phyloP scores from a whole-genome alignment of 2,329 filamentous ascomycete species.

The Hysterium pulicare region DNA sequence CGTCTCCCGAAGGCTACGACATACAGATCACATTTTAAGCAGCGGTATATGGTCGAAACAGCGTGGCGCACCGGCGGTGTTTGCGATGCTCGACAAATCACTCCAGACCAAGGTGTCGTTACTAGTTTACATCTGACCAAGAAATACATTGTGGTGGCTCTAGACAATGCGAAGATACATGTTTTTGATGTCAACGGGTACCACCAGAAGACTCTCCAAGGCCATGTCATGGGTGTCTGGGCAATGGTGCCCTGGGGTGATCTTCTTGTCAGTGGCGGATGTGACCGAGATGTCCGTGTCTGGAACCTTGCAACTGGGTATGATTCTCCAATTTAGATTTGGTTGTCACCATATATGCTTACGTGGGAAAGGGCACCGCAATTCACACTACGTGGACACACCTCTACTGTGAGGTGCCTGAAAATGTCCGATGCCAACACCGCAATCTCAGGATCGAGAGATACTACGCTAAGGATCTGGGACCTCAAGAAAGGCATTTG shows the following conservation, averaged over 20 bases:
- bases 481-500: conserved; percentile 85
- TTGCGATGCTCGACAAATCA: conserved; percentile 81
- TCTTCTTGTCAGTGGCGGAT: conserved; percentile 90
- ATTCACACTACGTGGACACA: conserved; percentile 80
- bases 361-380: conserved; percentile 28
- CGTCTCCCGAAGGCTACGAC: conserved; percentile 66
- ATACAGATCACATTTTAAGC: conserved; percentile 97
- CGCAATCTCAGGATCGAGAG: conserved; percentile 92
- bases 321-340: too few relatives aligned
- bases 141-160: conserved; percentile 94
- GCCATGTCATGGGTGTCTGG: conserved; percentile 99
- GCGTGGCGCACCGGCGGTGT: conserved; percentile 93
- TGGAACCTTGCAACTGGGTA: conserved; percentile 96
- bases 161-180: conserved; percentile 98
- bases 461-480: conserved; percentile 94
- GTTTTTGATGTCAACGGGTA: conserved; percentile 92
- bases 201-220: conserved; percentile 82
- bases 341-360: too few relatives aligned
- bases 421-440: conserved; percentile 96
- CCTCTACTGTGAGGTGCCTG: conserved; percentile 90
- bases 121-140: conserved; percentile 91
- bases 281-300: conserved; percentile 92
- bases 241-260: conserved; percentile 99
- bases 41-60: conserved; percentile 93
- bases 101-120: conserved; percentile 93